Percentiles rank a stretch among this genome's conserved stretches.
Evolutionary conservation across 192 early-diverging fungal species (phyloP).

Genomic region (Lobosporangium transversale): DNA sequence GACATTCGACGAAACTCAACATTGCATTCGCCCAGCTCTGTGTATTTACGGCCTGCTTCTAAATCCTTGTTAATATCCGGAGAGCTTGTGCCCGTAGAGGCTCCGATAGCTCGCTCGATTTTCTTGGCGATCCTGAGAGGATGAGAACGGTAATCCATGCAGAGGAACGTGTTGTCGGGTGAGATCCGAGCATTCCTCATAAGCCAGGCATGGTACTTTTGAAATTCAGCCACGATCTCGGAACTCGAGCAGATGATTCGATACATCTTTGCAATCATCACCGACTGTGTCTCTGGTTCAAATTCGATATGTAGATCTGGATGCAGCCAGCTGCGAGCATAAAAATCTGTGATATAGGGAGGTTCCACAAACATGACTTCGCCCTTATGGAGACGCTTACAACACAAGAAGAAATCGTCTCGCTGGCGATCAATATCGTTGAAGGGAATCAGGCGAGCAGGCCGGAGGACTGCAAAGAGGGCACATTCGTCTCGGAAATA

Average conservation of each 20-base stretch:
- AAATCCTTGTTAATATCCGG: neutral
- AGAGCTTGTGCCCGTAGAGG: neutral
- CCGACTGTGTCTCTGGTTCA: slow-evolving; percentile 5
- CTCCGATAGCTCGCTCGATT: neutral
- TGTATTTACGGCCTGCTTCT: slow-evolving; percentile 24
- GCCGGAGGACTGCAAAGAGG: slow-evolving; percentile 32
- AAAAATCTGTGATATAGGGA: slow-evolving; percentile 36
- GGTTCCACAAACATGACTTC: slow-evolving; percentile 33
- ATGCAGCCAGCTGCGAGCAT: slow-evolving; percentile 36
- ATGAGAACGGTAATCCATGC: slow-evolving; percentile 40
- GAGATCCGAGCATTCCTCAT: slow-evolving; percentile 30
- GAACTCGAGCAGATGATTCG: slow-evolving; percentile 26
- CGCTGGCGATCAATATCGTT: slow-evolving; percentile 28
- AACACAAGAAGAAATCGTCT: slow-evolving; percentile 36
- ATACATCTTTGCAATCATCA: slow-evolving; percentile 38
- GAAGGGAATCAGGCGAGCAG: slow-evolving; percentile 17
- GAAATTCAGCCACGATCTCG: slow-evolving; percentile 26
- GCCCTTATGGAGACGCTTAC: slow-evolving; percentile 24
- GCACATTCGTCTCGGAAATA: slow-evolving; percentile 31
- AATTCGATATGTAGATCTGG: slow-evolving; percentile 43
- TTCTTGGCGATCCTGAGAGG: slow-evolving; percentile 22
- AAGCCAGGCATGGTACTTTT: slow-evolving; percentile 17
- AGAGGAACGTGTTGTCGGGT: slow-evolving; percentile 35
- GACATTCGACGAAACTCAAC: slow-evolving; percentile 49
- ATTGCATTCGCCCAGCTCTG: slow-evolving; percentile 31